Conservation (phyloP, 805 yeast genomes). For the Yamadazyma tumulicola region DNA sequence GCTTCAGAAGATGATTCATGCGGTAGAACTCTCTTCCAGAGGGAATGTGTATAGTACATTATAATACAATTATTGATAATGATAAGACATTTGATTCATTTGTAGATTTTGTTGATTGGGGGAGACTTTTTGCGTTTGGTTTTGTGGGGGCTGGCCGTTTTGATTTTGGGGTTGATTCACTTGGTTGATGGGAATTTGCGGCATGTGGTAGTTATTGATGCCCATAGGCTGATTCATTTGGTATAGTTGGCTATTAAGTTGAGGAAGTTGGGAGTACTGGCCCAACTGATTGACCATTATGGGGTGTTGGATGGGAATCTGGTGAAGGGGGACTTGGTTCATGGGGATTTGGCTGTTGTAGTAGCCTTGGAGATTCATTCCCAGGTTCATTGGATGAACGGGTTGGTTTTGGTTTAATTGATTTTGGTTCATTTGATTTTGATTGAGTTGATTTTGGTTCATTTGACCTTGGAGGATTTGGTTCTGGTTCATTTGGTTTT, state of each 20-base stretch:
- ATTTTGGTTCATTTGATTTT: conserved; percentile 3
- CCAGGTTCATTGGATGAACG: too few relatives aligned
- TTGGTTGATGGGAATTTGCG: too few relatives aligned
- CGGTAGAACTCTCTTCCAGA: too few relatives aligned
- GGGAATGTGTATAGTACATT: not conserved
- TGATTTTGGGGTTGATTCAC: conserved; percentile 5
- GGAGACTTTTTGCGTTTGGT: not conserved
- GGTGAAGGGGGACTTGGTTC: conserved; percentile 6
- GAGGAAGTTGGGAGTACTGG: conserved; percentile 2
- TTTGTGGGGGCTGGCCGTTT: not conserved
- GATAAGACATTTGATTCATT: conserved; percentile 6
- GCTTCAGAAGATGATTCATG: too few relatives aligned
- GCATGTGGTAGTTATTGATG: conserved; percentile 3
- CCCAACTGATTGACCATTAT: conserved; percentile 7
- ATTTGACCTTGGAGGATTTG: conserved; percentile 8
- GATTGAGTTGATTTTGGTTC: conserved; percentile 4
- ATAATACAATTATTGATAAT: conserved; percentile 1
- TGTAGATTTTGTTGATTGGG: conserved; percentile 2
- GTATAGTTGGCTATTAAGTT: conserved; percentile 8
- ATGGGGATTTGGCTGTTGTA: conserved; percentile 1
- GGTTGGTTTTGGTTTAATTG: conserved; percentile 9
- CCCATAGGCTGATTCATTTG: conserved; percentile 7
- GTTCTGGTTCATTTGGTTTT: not conserved
- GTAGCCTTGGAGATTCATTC: conserved; percentile 10
- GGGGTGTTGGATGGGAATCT: conserved; percentile 9